phyloP scores from a whole-genome alignment of 169 alveolate genomes.

The Cryptosporidium ubiquitum region DNA sequence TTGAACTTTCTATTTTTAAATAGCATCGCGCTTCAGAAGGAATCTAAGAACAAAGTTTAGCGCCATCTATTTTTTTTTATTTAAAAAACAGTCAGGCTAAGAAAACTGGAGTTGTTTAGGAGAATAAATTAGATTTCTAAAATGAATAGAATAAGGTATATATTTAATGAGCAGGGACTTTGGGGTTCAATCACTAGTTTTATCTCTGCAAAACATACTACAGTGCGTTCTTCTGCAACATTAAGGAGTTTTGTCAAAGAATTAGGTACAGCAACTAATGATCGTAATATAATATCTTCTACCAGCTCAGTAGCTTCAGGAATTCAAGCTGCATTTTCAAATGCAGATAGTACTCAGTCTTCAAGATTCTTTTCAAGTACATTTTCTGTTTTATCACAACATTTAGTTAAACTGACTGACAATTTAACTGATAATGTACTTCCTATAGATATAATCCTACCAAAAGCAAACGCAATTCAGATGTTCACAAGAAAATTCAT shows the following conservation, averaged over 20 bases:
- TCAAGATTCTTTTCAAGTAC: background rate
- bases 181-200: background rate
- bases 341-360: background rate
- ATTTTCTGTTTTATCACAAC: background rate
- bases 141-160: background rate
- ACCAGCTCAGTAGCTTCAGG: background rate
- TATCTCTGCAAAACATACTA: background rate
- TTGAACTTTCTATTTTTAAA: too few species aligned
- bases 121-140: background rate
- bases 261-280: background rate
- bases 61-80: too few species aligned
- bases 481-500: conserved; percentile 1
- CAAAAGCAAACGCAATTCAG: conserved; percentile 5
- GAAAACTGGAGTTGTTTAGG: too few species aligned
- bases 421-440: background rate
- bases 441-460: background rate
- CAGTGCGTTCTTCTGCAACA: background rate
- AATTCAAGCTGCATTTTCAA: background rate
- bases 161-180: background rate
- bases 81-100: too few species aligned
- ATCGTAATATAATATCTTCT: background rate
- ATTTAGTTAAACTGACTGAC: background rate
- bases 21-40: too few species aligned
- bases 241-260: background rate
- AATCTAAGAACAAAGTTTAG: too few species aligned